Percentiles rank a stretch among this genome's conserved stretches.
Evolutionary conservation across 257 asterid genomes (phyloP).

Genomic region (Solanum ossicruentum): DNA sequence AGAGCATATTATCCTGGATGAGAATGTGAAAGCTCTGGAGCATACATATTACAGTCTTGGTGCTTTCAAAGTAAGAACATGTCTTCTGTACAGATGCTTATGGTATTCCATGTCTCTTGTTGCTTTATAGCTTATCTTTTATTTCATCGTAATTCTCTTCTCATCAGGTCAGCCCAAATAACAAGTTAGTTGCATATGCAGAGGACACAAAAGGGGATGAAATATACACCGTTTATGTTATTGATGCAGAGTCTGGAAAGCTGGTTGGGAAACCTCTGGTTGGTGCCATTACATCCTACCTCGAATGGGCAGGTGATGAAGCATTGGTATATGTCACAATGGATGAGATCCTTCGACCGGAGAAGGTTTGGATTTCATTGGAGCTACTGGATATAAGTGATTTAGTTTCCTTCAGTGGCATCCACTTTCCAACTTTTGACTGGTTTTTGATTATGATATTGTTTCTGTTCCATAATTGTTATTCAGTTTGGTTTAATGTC

Average conservation of each 20-base stretch:
- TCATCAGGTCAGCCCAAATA: conserved; percentile 72
- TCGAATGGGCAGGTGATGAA: conserved; percentile 85
- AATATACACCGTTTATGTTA: conserved; percentile 59
- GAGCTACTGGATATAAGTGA: neutral
- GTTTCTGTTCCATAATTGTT: neutral
- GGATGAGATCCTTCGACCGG: conserved; percentile 88
- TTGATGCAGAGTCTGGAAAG: conserved; percentile 67
- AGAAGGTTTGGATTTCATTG: conserved; percentile 47
- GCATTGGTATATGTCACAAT: conserved; percentile 73
- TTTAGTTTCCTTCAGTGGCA: neutral
- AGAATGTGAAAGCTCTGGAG: conserved; percentile 65
- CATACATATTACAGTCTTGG: conserved; percentile 53
- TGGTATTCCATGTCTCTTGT: neutral
- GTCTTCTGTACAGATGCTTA: neutral
- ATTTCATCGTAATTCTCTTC: neutral
- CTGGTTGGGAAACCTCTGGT: conserved; percentile 62
- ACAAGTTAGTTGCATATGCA: conserved; percentile 78
- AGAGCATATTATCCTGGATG: conserved; percentile 80
- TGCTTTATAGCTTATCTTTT: neutral
- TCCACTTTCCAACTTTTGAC: neutral
- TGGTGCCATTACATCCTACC: conserved; percentile 41
- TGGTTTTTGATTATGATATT: neutral
- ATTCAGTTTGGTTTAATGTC: neutral
- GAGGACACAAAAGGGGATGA: conserved; percentile 94
- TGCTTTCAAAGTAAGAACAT: conserved; percentile 55